phyloP scores from a whole-genome alignment of 2,329 filamentous ascomycete genomes.

The Penicillium sp. region DNA sequence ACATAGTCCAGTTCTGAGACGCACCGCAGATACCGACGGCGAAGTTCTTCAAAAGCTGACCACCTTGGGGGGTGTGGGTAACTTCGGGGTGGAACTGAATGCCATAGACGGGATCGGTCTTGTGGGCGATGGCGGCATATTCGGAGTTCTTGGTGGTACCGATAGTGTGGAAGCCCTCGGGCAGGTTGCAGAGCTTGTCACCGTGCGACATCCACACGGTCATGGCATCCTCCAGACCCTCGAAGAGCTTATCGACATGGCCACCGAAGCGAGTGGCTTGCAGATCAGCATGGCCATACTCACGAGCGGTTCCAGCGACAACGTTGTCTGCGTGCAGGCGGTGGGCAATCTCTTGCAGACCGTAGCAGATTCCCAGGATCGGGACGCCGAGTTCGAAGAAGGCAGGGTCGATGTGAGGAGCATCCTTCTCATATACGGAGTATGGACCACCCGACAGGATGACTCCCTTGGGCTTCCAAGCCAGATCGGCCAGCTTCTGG shows the following conservation, averaged over 20 bases:
- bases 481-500: slow-evolving; percentile 69
- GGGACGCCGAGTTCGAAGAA: slow-evolving; percentile 70
- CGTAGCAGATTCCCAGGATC: slow-evolving; percentile 57
- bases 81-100: slow-evolving; percentile 85
- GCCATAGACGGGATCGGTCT: slow-evolving; percentile 62
- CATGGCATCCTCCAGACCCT: slow-evolving; percentile 64
- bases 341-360: slow-evolving; percentile 68
- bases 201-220: slow-evolving; percentile 83
- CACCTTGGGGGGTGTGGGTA: slow-evolving; percentile 51
- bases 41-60: slow-evolving; percentile 72
- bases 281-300: slow-evolving; percentile 68
- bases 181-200: slow-evolving; percentile 74
- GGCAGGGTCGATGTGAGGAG: slow-evolving; percentile 75
- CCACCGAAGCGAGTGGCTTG: slow-evolving; percentile 52
- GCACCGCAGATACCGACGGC: slow-evolving; percentile 75
- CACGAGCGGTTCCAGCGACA: slow-evolving; percentile 59
- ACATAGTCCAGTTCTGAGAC: slow-evolving; percentile 76
- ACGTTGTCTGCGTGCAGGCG: slow-evolving; percentile 62
- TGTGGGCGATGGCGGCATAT: slow-evolving; percentile 65
- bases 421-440: slow-evolving; percentile 74
- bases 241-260: slow-evolving; percentile 74
- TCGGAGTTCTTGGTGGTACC: slow-evolving; percentile 70
- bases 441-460: slow-evolving; percentile 64
- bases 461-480: slow-evolving; percentile 77
- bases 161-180: slow-evolving; percentile 66